Evolutionary conservation across 805 yeast genomes (phyloP), one percentile per base, ranked within the genome.

Genomic region (Starmera dryadoides): DNA sequence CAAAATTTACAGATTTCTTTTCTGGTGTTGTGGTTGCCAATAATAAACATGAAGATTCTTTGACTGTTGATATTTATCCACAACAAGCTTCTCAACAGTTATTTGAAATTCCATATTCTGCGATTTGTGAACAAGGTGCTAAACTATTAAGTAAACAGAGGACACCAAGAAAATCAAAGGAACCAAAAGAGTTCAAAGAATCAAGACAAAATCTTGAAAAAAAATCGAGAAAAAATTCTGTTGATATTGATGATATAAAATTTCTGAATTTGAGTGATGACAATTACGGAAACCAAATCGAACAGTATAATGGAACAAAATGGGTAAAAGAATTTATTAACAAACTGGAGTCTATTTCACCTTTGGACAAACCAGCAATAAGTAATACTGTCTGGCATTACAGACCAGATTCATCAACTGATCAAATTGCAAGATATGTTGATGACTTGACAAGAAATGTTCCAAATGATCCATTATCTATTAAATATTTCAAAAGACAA

Each of bases 391-490:
- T 52, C 8, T 55, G 60, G 59, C 47, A 48, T 32, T 52, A 55
- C 29, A 39, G 42, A 25, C 53, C 53, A 14, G 25, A 21, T 2
- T 35, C 32, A 16, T 54, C 59, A 6, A 43, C 50, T 10, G 54
- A 51, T 29, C 41, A 34, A n/a, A 43, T 47, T n/a, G 58, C 53
- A 5, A 41, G 55, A 29, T 55, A 51, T 32, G 48, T 49, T 4
- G 45, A 51, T 39, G 48, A 51, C 30, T 8, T 40, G 2, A 23
- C 12, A 1, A 15, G 12, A 10, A 36, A 41, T 12, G 35, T 25
- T n/a, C 59, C 59, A 6, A 53, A 53, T 40, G 59, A 55, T 33
- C 50, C 52, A 23, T n/a, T 33, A 20, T 21, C 45, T 26, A 30
- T 38, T 17, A 36, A 34, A 20, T 28, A 37, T 11, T 22, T 30